A percentile compares a stretch with the other conserved stretches of the same genome.
These are phyloP conservation scores for Diutina catenulata DNA, from an alignment of 1,139 yeast genomes.

Conservation along the genomic window DNA sequence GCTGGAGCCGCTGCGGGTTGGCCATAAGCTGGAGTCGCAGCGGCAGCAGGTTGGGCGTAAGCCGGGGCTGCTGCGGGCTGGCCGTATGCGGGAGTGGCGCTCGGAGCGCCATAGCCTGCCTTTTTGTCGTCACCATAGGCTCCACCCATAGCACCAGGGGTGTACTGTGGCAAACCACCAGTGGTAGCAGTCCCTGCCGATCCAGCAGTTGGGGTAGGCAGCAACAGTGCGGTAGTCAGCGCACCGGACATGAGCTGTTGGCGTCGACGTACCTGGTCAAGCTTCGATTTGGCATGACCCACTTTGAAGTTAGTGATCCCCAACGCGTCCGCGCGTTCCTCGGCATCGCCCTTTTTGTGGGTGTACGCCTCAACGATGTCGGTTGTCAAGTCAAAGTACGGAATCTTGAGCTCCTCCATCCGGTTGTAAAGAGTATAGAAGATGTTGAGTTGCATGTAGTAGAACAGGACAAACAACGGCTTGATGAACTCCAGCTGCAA, in stretches of 20 bases:
- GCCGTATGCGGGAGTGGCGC: conserved; percentile 13
- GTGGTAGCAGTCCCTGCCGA: not conserved
- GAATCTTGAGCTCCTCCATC: conserved; percentile 94
- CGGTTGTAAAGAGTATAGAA: conserved; percentile 83
- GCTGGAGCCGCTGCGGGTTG: conserved; percentile 13
- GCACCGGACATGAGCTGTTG: not conserved
- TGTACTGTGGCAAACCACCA: not conserved
- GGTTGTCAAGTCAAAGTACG: conserved; percentile 77
- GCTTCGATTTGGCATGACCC: conserved; percentile 75
- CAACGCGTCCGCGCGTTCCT: conserved; percentile 78
- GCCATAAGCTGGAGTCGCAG: conserved; percentile 6
- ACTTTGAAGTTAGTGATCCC: conserved; percentile 82
- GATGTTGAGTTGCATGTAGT: conserved; percentile 95
- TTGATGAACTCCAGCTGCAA: conserved; percentile 86
- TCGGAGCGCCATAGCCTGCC: not conserved
- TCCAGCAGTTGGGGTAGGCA: too few relatives aligned
- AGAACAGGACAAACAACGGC: conserved; percentile 87
- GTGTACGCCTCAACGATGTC: conserved; percentile 76
- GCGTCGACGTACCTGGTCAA: conserved; percentile 32
- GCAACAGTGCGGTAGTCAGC: not conserved
- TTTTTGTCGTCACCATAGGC: conserved; percentile 4
- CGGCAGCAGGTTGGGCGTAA: conserved; percentile 10
- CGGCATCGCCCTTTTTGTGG: conserved; percentile 79
- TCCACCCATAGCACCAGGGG: not conserved
- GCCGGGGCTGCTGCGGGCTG: conserved; percentile 7